These are phyloP conservation scores for Gossypium schwendimanii DNA, from an alignment of 441 rosid species.

Conservation along the genomic window DNA sequence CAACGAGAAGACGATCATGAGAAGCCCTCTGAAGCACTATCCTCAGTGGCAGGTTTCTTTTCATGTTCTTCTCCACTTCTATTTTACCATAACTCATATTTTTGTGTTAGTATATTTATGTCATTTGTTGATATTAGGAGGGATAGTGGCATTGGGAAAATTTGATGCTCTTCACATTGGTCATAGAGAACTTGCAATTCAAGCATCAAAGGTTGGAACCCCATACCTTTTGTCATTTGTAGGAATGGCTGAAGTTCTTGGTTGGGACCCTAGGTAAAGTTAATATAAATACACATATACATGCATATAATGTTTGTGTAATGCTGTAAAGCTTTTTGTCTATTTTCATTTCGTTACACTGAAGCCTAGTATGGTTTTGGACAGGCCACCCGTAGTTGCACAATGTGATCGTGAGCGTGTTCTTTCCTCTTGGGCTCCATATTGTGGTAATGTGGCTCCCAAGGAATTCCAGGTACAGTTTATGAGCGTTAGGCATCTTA, in stretches of 20 bases:
- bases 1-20: conserved; percentile 45
- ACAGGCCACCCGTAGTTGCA: conserved; percentile 72
- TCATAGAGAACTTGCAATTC: conserved; percentile 78
- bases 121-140: conserved; percentile 40
- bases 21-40: conserved; percentile 38
- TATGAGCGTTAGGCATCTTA: conserved; percentile 64
- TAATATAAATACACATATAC: not conserved
- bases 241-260: conserved; percentile 81
- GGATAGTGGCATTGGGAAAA: conserved; percentile 79
- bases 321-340: not conserved
- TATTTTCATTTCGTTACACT: not conserved
- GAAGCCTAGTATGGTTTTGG: conserved; percentile 7
- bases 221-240: conserved; percentile 74
- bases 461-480: conserved; percentile 57
- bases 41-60: conserved; percentile 58
- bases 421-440: conserved; percentile 61
- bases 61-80: not conserved
- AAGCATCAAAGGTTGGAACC: conserved; percentile 72
- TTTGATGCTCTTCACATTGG: conserved; percentile 84
- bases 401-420: conserved; percentile 69
- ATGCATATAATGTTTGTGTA: not conserved
- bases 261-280: conserved; percentile 76
- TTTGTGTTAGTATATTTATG: not conserved
- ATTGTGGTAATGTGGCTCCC: conserved; percentile 56
- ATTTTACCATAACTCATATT: not conserved